Base-by-base conservation (phyloP, 1,284 basidiomycete genomes). In the Melanopsichium pennsylvanicum region DNA sequence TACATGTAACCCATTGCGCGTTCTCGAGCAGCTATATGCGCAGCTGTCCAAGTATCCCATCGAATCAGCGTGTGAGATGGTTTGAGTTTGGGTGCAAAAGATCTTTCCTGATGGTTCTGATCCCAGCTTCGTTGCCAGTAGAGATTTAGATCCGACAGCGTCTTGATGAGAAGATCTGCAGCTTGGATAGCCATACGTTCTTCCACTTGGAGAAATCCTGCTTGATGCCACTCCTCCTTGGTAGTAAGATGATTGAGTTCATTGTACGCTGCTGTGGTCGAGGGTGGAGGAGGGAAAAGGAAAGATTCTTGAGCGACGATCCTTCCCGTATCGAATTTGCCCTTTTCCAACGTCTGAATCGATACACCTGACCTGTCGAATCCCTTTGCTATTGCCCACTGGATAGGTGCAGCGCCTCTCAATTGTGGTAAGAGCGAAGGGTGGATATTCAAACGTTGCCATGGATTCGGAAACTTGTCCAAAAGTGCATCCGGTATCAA, bases 391-490 rank as follows among this genome's bases (percentile, higher is more conserved):
- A 98, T 84, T 0, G 90, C 86, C 81, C 89, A 91, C 79, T 97
- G 95, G 31, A 97, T 90, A 0, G 94, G 95, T 2, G 93, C 91
- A 0, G 95, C 88, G 0, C 95, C 95, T 21, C 93, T 87, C 81
- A 92, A 92, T n/a, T 85, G 82, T 0, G 94, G 95, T 19, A 97
- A 85, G 0, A 93, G 83, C 16, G 92, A 95, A 0, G 94, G 93
- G 75, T 98, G 95, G 4, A 97, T 87, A 76, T 97, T 97, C 35
- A 98, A 83, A n/a, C 89, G 83, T 45, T 88, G 86, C 1, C 83
- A 81, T 0, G 85, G 84, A 8, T 63, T 40, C 0, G 82, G 83
- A 73, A 96, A 96, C 23, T 84, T 82, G n/a, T 84, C 76, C 3
- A 96, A 86, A 37, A 93, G 83, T 0, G 83, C 70, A 2, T 85